Evolutionary conservation across 2,329 filamentous ascomycete genomes (phyloP).

Genomic region (Phialophora expanda): DNA sequence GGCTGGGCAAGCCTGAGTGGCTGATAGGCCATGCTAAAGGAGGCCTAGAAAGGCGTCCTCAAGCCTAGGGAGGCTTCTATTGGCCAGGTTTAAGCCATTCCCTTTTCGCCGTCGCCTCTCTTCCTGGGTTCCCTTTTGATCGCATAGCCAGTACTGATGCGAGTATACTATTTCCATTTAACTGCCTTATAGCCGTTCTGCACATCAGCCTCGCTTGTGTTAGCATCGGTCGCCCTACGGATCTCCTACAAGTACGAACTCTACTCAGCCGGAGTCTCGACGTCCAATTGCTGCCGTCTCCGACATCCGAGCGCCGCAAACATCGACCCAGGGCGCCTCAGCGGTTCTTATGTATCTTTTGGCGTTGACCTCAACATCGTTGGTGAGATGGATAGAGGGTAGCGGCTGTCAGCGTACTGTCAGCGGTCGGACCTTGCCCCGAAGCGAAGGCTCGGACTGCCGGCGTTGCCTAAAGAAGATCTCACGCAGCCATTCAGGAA

Average conservation of each 20-base stretch:
- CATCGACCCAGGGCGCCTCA: not conserved
- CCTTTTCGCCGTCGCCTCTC: not conserved
- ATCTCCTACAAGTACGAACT: not conserved
- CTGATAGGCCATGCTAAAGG: not conserved
- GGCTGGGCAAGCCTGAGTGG: not conserved
- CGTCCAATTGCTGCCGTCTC: not conserved
- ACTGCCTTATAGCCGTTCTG: not conserved
- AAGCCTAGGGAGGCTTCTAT: not conserved
- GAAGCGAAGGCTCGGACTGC: not conserved
- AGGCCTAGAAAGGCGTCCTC: not conserved
- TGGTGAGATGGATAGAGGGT: not conserved
- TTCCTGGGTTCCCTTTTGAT: not conserved
- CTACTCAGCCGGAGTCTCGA: not conserved
- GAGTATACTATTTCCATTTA: not conserved
- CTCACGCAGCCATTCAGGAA: not conserved
- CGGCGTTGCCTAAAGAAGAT: not conserved
- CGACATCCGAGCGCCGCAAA: slow-evolving; percentile 4
- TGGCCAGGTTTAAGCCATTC: not conserved
- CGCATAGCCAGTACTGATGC: not conserved
- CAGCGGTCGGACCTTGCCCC: not conserved
- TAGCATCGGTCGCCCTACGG: slow-evolving; percentile 1
- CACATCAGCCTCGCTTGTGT: slow-evolving; percentile 4
- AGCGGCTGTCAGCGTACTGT: not conserved
- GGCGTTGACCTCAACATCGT: not conserved
- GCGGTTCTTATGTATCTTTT: not conserved